Base-by-base conservation (phyloP, 805 yeast species). In the Zygosaccharomyces lentus region DNA sequence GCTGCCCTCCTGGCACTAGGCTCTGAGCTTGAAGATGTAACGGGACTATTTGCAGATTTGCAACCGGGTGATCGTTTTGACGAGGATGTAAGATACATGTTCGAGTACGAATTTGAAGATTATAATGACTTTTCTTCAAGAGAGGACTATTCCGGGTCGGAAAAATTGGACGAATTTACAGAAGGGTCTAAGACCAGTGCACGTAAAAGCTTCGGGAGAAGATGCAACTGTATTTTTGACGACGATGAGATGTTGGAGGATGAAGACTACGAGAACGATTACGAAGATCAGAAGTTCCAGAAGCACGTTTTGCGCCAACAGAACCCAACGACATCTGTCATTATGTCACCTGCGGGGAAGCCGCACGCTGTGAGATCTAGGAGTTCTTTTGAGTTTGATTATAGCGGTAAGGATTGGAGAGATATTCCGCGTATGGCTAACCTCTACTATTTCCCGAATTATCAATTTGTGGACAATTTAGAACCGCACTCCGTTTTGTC, bases 391-490 rank as follows among this genome's bases (percentile, higher is more conserved):
- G 80, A 77, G 40, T 75, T 78, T 59, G 87, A 81, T 58, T 74
- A 76, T 23, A 60, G 70, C 37, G 87, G 87, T 0, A 68, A 77
- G 29, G 89, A 84, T 64, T 82, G 89, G 87, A 67, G 88, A 54
- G 89, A 82, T 61, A 70, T 81, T 9, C 84, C 86, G 2, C 66
- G 88, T 41, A 86, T 79, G 2, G 69, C 68, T 1, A 84, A 84
- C 57, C 62, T 66, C 9, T 62, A 66, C 30, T 66, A 70, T 38
- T 54, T 64, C 2, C 50, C 56, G 8, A 38, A 41, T 8, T 62
- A 55, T 43, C 23, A 32, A 12, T 64, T 64, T 43, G 43, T 55
- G 9, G 44, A 51, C 12, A 26, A 40, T 1, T 55, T 62, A 4
- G 30, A 36, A 31, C 26, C 50, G n/a, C 54, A 52, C 8, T 37